A percentile compares a stretch with the other conserved stretches of the same genome.
Evolutionary conservation across 441 rosid genomes (phyloP).

Genomic region (Mallotus japonicus): DNA sequence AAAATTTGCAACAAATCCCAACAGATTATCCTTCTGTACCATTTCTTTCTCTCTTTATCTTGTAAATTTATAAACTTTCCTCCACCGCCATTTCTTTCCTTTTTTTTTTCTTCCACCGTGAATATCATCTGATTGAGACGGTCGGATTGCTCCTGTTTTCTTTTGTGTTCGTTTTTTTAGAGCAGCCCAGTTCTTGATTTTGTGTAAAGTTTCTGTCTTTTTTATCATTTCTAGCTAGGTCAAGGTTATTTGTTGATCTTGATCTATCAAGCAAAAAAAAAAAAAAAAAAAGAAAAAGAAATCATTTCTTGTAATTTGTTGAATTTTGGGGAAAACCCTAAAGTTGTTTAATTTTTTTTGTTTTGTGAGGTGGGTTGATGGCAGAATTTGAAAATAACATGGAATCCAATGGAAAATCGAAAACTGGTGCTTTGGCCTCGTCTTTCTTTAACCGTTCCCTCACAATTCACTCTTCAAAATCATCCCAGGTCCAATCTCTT

Average conservation of each 20-base stretch:
- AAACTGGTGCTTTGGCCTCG: slow-evolving; percentile 15
- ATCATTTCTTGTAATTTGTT: background rate
- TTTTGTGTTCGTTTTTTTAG: background rate
- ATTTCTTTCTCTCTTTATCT: too few species aligned
- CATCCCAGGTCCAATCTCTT: slow-evolving; percentile 16
- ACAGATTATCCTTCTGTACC: too few species aligned
- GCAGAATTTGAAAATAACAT: slow-evolving; percentile 44
- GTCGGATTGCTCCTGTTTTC: background rate
- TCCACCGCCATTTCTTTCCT: background rate
- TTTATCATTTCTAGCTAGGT: slow-evolving; percentile 7
- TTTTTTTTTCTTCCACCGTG: background rate
- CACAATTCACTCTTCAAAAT: slow-evolving; percentile 44
- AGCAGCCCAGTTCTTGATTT: background rate
- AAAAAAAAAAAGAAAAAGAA: background rate
- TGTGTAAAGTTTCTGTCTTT: background rate
- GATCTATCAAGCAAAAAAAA: background rate
- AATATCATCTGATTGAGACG: background rate
- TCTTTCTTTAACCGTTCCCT: slow-evolving; percentile 55
- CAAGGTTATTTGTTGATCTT: slow-evolving; percentile 6
- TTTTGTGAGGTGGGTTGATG: slow-evolving; percentile 42
- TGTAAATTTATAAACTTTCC: too few species aligned
- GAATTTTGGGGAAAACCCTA: background rate
- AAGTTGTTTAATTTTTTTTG: background rate
- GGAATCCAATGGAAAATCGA: slow-evolving; percentile 40
- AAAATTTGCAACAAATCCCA: background rate